A percentile compares a stretch with the other conserved stretches of the same genome.
These are phyloP conservation scores for Bothia castanella DNA, from an alignment of 1,284 basidiomycete genomes.

Conservation along the genomic window DNA sequence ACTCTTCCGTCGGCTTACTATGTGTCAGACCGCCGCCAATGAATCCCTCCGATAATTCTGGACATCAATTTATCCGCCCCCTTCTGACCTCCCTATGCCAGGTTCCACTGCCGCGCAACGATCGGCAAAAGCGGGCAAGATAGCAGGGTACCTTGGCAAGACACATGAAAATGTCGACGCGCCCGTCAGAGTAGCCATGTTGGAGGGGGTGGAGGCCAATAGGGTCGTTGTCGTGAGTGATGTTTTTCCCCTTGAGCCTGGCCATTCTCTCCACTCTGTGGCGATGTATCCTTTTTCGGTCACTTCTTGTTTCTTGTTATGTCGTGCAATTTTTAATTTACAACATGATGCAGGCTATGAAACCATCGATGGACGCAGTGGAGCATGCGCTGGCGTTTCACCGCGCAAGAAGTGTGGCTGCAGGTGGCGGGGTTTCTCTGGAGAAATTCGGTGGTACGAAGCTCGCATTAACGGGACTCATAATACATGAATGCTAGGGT, in stretches of 20 bases:
- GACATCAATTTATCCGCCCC: slow-evolving; percentile 80
- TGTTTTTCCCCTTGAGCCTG: no score
- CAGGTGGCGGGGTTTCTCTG: slow-evolving; percentile 1
- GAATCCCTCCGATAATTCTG: slow-evolving; percentile 98
- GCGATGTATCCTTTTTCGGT: no score
- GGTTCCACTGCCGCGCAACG: slow-evolving; percentile 48
- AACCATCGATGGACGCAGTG: slow-evolving; percentile 75
- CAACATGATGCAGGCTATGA: slow-evolving; percentile 59
- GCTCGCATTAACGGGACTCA: no score
- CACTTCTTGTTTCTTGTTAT: neutral
- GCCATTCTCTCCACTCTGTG: no score
- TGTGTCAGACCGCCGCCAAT: slow-evolving; percentile 88
- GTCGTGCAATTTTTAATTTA: slow-evolving; percentile 7
- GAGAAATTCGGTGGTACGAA: slow-evolving; percentile 4
- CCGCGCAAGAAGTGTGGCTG: slow-evolving; percentile 29
- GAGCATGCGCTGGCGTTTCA: slow-evolving; percentile 70
- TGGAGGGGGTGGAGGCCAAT: slow-evolving; percentile 56
- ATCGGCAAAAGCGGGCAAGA: slow-evolving; percentile 74
- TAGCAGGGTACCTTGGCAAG: slow-evolving; percentile 75
- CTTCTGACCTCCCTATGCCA: slow-evolving; percentile 54
- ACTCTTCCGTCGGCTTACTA: slow-evolving; percentile 77
- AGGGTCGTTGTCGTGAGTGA: slow-evolving; percentile 68
- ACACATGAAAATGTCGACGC: slow-evolving; percentile 80
- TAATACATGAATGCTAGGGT: no score
- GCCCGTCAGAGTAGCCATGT: slow-evolving; percentile 61